Evolutionary conservation across 2,329 filamentous ascomycete species (phyloP), one percentile per base, ranked within the genome.

Genomic region (Leptographium procerum): DNA sequence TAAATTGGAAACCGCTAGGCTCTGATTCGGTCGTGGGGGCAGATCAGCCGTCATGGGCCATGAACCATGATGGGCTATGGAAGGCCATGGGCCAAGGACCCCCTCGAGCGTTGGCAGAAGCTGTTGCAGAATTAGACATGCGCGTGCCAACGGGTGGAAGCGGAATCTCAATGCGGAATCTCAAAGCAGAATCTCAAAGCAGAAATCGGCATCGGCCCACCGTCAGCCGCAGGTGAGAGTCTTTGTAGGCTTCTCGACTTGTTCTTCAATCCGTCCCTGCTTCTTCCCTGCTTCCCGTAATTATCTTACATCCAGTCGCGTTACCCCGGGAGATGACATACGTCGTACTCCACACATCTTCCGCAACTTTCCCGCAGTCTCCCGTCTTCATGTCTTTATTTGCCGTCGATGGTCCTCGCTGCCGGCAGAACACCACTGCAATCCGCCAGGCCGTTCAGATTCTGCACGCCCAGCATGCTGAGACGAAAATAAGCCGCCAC

Each of bases 401-500:
- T 29, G 13, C 52, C 52, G 19, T 22, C 36, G 4, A 24, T 43
- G n/a, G 9, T 34, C 45, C 33, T 16, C 33, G 31, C 31, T 16
- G 9, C 9, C 14, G 55, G 55, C 55, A 57, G 19, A 36, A 57
- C 40, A 1, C 40, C 26, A 13, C 55, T 29, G 51, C 50, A 43
- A 24, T 55, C 55, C 47, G 33, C 31, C 47, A 83, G 68, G 26
- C 71, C 66, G 66, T 82, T 82, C 66, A 83, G 77, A 64, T 81
- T 81, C 64, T 78, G 73, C 16, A 82, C 78, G 3, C 80, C 80
- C 13, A 83, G 73, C 3, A 83, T 68, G 34, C 75, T 78, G 43
- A 83, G 70, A 26, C 79, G 77, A 51, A 80, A 72, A 63, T 82
- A 82, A 14, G 77, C 79, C 40, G 72, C 70, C 2, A 78, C 73